Percentiles rank a stretch among this genome's conserved stretches.
Conservation (phyloP, 139 green algal genomes). For the Nannochloris sp. region DNA sequence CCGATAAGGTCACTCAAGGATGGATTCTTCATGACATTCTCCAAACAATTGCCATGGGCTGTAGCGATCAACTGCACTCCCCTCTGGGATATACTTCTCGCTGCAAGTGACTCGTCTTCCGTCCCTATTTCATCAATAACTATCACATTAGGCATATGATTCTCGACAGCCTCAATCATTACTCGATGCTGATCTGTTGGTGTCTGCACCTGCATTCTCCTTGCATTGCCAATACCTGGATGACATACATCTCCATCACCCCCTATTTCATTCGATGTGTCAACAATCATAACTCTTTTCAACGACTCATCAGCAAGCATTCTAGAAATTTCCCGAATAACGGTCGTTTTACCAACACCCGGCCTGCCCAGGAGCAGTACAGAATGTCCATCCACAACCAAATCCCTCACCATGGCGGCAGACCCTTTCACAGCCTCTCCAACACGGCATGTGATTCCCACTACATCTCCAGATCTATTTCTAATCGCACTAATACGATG, state of each 20-base stretch:
- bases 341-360: slow-evolving; percentile 81
- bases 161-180: slow-evolving; percentile 80
- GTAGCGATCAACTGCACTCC: slow-evolving; percentile 78
- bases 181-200: slow-evolving; percentile 40
- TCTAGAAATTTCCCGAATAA: slow-evolving; percentile 62
- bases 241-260: slow-evolving; percentile 80
- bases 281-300: slow-evolving; percentile 71
- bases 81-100: slow-evolving; percentile 63
- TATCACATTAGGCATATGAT: slow-evolving; percentile 74
- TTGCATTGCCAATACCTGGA: slow-evolving; percentile 39
- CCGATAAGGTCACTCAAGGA: slow-evolving; percentile 64
- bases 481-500: slow-evolving; percentile 86
- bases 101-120: slow-evolving; percentile 52
- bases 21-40: slow-evolving; percentile 77
- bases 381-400: slow-evolving; percentile 22
- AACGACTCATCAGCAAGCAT: slow-evolving; percentile 41
- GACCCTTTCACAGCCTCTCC: slow-evolving; percentile 52
- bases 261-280: slow-evolving; percentile 92
- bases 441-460: slow-evolving; percentile 71
- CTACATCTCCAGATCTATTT: slow-evolving; percentile 48
- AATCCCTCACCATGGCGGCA: slow-evolving; percentile 39
- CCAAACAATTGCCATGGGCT: slow-evolving; percentile 52
- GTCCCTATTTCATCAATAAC: slow-evolving; percentile 80
- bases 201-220: slow-evolving; percentile 52
- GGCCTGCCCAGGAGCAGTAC: slow-evolving; percentile 16